phyloP scores from a whole-genome alignment of 345 rosid genomes.

The Citrus sinensis region DNA sequence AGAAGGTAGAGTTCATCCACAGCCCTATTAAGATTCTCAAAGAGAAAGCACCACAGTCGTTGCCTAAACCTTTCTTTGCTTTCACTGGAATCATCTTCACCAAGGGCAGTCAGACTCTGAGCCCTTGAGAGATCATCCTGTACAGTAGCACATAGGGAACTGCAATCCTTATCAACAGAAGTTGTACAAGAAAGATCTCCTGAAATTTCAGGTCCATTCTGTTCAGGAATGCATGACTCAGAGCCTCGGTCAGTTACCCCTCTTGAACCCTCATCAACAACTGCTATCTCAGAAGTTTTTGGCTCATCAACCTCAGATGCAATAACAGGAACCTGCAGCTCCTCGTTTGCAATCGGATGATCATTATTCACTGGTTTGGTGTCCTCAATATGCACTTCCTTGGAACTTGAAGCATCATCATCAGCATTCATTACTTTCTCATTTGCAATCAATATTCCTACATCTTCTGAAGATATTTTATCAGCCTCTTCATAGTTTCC shows the following conservation, averaged over 20 bases:
- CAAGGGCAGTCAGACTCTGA: conserved; percentile 27
- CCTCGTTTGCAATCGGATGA: not conserved
- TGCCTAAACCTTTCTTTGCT: conserved; percentile 80
- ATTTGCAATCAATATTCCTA: conserved; percentile 16
- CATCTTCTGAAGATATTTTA: conserved; percentile 23
- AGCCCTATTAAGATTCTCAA: conserved; percentile 80
- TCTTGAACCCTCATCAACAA: conserved; percentile 13
- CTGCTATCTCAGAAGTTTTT: conserved; percentile 20
- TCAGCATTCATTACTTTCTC: conserved; percentile 13
- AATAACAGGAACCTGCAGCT: conserved; percentile 21
- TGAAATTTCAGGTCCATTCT: conserved; percentile 23
- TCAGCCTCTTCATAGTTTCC: conserved; percentile 26
- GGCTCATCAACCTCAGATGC: conserved; percentile 21
- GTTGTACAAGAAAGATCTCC: conserved; percentile 13
- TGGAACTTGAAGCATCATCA: conserved; percentile 26
- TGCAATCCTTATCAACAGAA: conserved; percentile 18
- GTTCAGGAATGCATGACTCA: conserved; percentile 22
- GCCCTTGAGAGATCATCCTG: conserved; percentile 20
- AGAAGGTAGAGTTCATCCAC: conserved; percentile 81
- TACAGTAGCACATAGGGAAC: conserved; percentile 16
- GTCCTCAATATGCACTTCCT: conserved; percentile 19
- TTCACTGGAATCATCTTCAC: conserved; percentile 50
- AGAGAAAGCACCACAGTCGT: conserved; percentile 76
- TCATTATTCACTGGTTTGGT: conserved; percentile 13
- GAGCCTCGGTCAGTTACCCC: conserved; percentile 17